Conservation (phyloP, 306 rosid genomes). For the Cicer chorassanicum region DNA sequence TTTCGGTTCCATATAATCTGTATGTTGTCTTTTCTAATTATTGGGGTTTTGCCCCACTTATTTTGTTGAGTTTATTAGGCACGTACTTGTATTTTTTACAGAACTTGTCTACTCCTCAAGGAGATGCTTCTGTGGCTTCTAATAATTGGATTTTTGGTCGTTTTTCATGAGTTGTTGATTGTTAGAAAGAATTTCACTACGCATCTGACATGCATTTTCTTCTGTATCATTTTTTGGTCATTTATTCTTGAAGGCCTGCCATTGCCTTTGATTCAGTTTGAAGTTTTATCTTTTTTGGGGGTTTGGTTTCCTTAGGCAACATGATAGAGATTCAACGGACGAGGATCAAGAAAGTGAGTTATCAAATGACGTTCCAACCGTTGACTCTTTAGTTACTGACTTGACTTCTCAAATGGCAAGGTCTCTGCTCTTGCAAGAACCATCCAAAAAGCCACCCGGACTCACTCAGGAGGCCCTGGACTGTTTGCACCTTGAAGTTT, state of each 20-base stretch:
- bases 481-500: conserved; percentile 60
- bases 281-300: conserved; percentile 4
- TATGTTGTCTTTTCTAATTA: neutral
- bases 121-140: conserved; percentile 11
- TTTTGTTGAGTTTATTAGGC: conserved; percentile 25
- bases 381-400: conserved; percentile 44
- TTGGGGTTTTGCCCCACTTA: neutral
- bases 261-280: conserved; percentile 21
- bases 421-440: conserved; percentile 52
- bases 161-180: conserved; percentile 15
- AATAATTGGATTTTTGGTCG: conserved; percentile 8
- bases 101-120: conserved; percentile 24
- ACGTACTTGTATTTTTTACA: conserved; percentile 2
- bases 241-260: conserved; percentile 23
- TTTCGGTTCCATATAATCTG: neutral
- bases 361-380: conserved; percentile 37
- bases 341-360: conserved; percentile 50
- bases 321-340: conserved; percentile 36
- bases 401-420: conserved; percentile 61
- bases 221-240: conserved; percentile 6
- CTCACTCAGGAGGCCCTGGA: conserved; percentile 71
- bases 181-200: conserved; percentile 13
- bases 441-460: conserved; percentile 69
- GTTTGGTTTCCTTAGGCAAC: conserved; percentile 48
- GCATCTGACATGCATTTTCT: neutral